These are phyloP conservation scores for Luzula sylvatica DNA, from an alignment of 176 grass and related monocot genomes.

Conservation along the genomic window DNA sequence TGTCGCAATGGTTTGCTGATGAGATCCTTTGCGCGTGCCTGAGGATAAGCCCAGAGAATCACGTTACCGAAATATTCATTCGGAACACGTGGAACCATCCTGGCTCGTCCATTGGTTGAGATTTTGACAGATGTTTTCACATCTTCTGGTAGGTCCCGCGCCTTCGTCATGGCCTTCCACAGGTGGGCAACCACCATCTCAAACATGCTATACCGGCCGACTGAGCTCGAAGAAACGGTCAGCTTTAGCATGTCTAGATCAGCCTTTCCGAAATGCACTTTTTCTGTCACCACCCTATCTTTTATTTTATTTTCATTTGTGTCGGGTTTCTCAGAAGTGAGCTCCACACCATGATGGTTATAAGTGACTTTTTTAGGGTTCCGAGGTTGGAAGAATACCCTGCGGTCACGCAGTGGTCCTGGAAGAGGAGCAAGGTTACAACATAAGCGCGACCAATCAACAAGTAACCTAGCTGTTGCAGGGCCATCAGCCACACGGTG, in stretches of 20 bases:
- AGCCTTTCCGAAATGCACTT: slow-evolving; percentile 48
- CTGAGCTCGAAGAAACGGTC: slow-evolving; percentile 15
- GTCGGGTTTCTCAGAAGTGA: not conserved
- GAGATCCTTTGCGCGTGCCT: slow-evolving; percentile 22
- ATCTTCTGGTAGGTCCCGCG: slow-evolving; percentile 1
- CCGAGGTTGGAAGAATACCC: slow-evolving; percentile 8
- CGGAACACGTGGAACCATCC: slow-evolving; percentile 21
- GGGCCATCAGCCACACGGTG: slow-evolving; percentile 39
- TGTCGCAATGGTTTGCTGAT: slow-evolving; percentile 22
- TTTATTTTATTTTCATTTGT: not conserved
- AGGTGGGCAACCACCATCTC: slow-evolving; percentile 45
- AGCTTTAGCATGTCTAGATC: slow-evolving; percentile 31
- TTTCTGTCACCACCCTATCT: slow-evolving; percentile 26
- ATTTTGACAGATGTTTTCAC: slow-evolving; percentile 28
- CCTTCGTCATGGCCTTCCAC: slow-evolving; percentile 32
- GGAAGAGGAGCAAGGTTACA: not conserved
- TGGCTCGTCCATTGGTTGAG: slow-evolving; percentile 36
- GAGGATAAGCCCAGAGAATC: slow-evolving; percentile 47
- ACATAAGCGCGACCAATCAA: slow-evolving; percentile 31
- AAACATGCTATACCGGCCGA: slow-evolving; percentile 38
- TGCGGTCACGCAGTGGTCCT: slow-evolving; percentile 9
- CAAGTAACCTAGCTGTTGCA: slow-evolving; percentile 36
- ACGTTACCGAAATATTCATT: slow-evolving; percentile 44
- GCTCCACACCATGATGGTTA: slow-evolving; percentile 21
- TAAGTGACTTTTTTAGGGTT: not conserved